Percentiles rank a stretch among this genome's conserved stretches.
These are phyloP conservation scores for Dillenia suffruticosa DNA, from an alignment of 164 flowering plant species.

Conservation along the genomic window DNA sequence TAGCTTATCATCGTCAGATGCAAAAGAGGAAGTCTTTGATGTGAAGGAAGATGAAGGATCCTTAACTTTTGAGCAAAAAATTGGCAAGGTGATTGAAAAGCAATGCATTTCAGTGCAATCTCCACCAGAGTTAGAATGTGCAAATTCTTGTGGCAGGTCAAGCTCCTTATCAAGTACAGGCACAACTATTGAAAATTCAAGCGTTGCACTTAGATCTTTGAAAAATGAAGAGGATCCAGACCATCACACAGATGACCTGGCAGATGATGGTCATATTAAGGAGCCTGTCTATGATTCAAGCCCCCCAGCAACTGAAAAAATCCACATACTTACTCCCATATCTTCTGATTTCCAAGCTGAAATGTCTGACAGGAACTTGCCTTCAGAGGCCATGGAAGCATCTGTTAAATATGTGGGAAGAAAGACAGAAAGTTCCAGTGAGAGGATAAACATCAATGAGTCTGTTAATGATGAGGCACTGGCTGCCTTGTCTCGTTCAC, in stretches of 20 bases:
- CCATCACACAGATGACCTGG: background rate
- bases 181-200: slow-evolving; percentile 6
- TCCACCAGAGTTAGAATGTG: slow-evolving; percentile 9
- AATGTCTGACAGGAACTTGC: slow-evolving; percentile 21
- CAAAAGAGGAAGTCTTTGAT: slow-evolving; percentile 21
- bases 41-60: slow-evolving; percentile 15
- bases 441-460: slow-evolving; percentile 8
- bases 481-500: slow-evolving; percentile 13
- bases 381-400: slow-evolving; percentile 15
- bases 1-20: slow-evolving; percentile 42
- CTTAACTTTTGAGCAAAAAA: slow-evolving; percentile 11
- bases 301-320: slow-evolving; percentile 34
- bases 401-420: slow-evolving; percentile 10
- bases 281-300: slow-evolving; percentile 81
- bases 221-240: background rate
- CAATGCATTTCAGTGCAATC: slow-evolving; percentile 16
- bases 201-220: slow-evolving; percentile 4
- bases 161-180: slow-evolving; percentile 13
- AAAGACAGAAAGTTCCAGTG: slow-evolving; percentile 16
- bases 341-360: slow-evolving; percentile 36
- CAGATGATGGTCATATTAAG: slow-evolving; percentile 28
- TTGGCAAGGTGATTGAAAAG: slow-evolving; percentile 10
- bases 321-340: slow-evolving; percentile 28
- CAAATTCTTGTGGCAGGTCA: background rate
- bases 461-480: slow-evolving; percentile 11